Conservation (phyloP, 345 rosid genomes). For the Syzygium aqueum region DNA sequence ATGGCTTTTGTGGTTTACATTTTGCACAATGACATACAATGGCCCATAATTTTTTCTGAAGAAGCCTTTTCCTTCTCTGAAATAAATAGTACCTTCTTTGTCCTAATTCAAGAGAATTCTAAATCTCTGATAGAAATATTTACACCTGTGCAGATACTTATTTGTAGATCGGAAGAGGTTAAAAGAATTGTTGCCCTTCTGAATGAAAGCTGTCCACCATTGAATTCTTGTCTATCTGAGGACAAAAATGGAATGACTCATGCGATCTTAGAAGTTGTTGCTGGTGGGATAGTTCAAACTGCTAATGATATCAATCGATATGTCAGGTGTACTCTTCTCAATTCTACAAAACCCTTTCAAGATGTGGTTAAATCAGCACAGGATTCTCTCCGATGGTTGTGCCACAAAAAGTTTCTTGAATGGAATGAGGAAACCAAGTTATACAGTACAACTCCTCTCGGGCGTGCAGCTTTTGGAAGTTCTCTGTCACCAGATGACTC, state of each 20-base stretch:
- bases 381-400: conserved; percentile 97
- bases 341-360: conserved; percentile 85
- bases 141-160: conserved; percentile 45
- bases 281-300: conserved; percentile 95
- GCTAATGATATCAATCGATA: conserved; percentile 87
- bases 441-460: conserved; percentile 83
- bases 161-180: conserved; percentile 81
- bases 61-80: background rate
- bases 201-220: conserved; percentile 72
- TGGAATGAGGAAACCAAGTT: conserved; percentile 93
- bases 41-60: background rate
- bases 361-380: conserved; percentile 97
- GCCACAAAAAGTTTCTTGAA: conserved; percentile 80
- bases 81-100: background rate
- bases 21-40: background rate
- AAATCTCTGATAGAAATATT: background rate
- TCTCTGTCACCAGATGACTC: conserved; percentile 98
- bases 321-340: conserved; percentile 94
- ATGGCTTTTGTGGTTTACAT: background rate
- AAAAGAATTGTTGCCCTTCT: conserved; percentile 76
- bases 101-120: background rate
- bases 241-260: conserved; percentile 99
- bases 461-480: conserved; percentile 97
- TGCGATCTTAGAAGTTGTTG: conserved; percentile 98
- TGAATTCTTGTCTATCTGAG: conserved; percentile 94